Evolutionary conservation across 2,329 filamentous ascomycete species (phyloP).

Genomic region (Exserohilum rostratum): DNA sequence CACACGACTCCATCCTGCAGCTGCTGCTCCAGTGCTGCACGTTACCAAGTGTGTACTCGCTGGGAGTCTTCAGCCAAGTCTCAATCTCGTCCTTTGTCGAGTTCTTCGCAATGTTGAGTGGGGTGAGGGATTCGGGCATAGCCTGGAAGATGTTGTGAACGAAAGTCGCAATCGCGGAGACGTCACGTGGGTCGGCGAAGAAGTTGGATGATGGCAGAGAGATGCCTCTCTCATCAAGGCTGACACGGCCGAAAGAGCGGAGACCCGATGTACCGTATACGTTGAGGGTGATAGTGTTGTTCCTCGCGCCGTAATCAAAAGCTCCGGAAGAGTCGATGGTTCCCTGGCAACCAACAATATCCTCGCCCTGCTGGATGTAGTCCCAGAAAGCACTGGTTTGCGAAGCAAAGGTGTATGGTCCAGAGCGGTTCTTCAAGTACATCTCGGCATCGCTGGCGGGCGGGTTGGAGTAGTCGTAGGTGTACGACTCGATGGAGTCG

Average conservation of each 20-base stretch:
- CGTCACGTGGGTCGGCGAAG: constrained; percentile 57
- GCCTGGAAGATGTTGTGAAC: constrained; percentile 58
- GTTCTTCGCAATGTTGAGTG: constrained; percentile 57
- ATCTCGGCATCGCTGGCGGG: constrained; percentile 51
- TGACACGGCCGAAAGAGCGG: constrained; percentile 56
- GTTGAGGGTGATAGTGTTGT: constrained; percentile 61
- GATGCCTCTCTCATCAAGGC: constrained; percentile 53
- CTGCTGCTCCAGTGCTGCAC: constrained; percentile 63
- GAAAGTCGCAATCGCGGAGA: constrained; percentile 57
- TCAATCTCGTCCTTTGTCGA: constrained; percentile 57
- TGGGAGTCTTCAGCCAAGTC: constrained; percentile 57
- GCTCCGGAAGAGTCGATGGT: constrained; percentile 59
- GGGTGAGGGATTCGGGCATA: constrained; percentile 54
- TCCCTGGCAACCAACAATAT: constrained; percentile 57
- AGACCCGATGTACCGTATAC: constrained; percentile 64
- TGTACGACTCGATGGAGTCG: constrained; percentile 55
- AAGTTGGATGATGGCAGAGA: constrained; percentile 52
- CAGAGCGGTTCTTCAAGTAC: constrained; percentile 57
- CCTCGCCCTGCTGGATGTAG: constrained; percentile 52
- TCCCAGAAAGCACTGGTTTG: constrained; percentile 62
- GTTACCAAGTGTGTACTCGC: constrained; percentile 56
- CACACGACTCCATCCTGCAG: constrained; percentile 59
- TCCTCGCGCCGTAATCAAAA: constrained; percentile 44
- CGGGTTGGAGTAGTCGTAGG: constrained; percentile 55
- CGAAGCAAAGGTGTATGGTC: constrained; percentile 60